Evolutionary conservation across 176 grass and related monocot species (phyloP).

Genomic region (Bromus sterilis): DNA sequence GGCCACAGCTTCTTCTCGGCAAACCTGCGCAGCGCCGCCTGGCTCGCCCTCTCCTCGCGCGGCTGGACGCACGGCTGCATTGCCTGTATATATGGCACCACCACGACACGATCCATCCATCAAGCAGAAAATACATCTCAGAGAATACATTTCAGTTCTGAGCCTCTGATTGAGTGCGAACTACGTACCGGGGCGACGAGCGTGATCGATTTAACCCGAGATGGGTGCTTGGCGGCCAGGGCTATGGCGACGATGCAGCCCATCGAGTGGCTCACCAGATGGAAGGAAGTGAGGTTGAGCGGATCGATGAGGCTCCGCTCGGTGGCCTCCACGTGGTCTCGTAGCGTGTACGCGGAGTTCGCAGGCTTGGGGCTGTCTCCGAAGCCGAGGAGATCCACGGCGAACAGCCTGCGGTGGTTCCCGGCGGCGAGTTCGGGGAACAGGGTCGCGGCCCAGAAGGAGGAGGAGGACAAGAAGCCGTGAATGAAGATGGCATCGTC

Average conservation of each 20-base stretch:
- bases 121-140: not conserved
- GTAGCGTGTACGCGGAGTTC: slow-evolving; percentile 45
- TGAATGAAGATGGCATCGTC: slow-evolving; percentile 66
- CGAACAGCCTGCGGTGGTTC: slow-evolving; percentile 30
- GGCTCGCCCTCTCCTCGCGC: slow-evolving; percentile 33
- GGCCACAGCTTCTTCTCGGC: slow-evolving; percentile 85
- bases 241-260: slow-evolving; percentile 72
- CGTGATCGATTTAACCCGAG: slow-evolving; percentile 52
- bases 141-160: not conserved
- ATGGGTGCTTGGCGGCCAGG: slow-evolving; percentile 44
- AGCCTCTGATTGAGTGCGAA: not conserved
- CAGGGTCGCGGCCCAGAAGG: slow-evolving; percentile 67
- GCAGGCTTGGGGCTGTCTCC: slow-evolving; percentile 60
- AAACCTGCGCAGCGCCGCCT: slow-evolving; percentile 43
- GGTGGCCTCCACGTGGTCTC: slow-evolving; percentile 56
- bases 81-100: not conserved
- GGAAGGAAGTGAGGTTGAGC: slow-evolving; percentile 32
- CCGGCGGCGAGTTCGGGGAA: slow-evolving; percentile 27
- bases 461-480: slow-evolving; percentile 81
- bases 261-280: slow-evolving; percentile 84
- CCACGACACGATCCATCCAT: not conserved
- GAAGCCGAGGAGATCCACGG: slow-evolving; percentile 69
- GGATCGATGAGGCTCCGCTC: slow-evolving; percentile 30
- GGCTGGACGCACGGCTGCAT: slow-evolving; percentile 56
- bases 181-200: slow-evolving; percentile 62